phyloP scores from a whole-genome alignment of 2,329 filamentous ascomycete genomes.

The Venturia asperata region DNA sequence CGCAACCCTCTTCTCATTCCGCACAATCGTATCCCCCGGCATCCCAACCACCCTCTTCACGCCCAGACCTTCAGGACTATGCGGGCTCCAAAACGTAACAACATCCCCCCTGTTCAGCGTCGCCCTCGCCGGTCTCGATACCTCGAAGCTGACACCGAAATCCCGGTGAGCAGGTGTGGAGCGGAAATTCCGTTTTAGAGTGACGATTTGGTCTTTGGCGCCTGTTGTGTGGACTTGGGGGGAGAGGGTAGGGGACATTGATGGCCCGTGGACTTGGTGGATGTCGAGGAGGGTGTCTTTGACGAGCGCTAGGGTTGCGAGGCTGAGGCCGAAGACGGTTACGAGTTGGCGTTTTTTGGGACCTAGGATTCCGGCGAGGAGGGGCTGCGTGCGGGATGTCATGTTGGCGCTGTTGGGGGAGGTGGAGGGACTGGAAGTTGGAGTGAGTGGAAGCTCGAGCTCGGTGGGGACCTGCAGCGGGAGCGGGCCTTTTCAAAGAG shows the following conservation, averaged over 20 bases:
- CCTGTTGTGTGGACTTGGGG: slow-evolving; percentile 36
- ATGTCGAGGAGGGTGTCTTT: neutral
- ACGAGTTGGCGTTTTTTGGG: neutral
- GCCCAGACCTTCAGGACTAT: slow-evolving; percentile 58
- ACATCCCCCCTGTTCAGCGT: slow-evolving; percentile 38
- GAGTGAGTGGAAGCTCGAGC: neutral
- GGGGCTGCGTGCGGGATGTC: neutral
- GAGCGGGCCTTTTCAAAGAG: neutral
- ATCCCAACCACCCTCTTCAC: slow-evolving; percentile 81
- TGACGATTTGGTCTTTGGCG: slow-evolving; percentile 26
- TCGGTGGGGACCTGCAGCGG: neutral
- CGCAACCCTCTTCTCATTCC: slow-evolving; percentile 38
- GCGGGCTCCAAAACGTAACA: slow-evolving; percentile 47
- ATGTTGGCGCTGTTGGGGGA: neutral
- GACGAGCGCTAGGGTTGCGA: neutral
- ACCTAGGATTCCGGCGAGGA: neutral
- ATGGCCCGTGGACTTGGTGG: slow-evolving; percentile 31
- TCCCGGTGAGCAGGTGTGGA: neutral
- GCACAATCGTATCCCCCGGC: slow-evolving; percentile 68
- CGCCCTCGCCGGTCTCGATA: neutral
- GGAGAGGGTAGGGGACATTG: slow-evolving; percentile 42
- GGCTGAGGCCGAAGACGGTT: neutral
- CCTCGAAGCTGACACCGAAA: neutral
- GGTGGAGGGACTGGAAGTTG: neutral
- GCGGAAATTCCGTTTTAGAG: slow-evolving; percentile 2